Conservation (phyloP, 2,329 filamentous ascomycete genomes). For the Fusarium tricinctum region DNA sequence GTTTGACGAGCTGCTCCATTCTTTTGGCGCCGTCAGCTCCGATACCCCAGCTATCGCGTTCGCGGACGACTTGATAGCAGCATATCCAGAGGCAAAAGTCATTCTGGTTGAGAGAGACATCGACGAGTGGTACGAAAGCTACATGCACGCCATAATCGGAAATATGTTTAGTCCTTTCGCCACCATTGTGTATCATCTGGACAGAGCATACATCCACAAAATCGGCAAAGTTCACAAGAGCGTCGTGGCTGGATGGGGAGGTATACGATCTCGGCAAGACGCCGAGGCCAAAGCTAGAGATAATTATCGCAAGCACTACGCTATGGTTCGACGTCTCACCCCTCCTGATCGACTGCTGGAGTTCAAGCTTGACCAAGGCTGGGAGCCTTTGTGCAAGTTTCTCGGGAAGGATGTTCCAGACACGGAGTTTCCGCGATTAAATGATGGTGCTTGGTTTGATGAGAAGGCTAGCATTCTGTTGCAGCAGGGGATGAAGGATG, state of each 20-base stretch:
- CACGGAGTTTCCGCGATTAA: constrained; percentile 45
- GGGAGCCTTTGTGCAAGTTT: constrained; percentile 56
- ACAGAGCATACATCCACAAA: neutral
- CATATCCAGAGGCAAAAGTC: constrained; percentile 25
- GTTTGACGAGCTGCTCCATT: too few species aligned
- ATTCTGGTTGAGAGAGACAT: constrained; percentile 17
- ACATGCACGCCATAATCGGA: constrained; percentile 15
- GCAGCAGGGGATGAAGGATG: too few species aligned
- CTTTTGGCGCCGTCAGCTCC: constrained; percentile 47
- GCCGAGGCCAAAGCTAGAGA: constrained; percentile 11
- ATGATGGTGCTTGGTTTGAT: constrained; percentile 43
- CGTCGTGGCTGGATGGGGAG: constrained; percentile 16
- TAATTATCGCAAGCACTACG: constrained; percentile 20
- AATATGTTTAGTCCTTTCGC: neutral
- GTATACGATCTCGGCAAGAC: constrained; percentile 6
- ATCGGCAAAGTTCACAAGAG: neutral
- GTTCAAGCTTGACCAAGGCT: constrained; percentile 53
- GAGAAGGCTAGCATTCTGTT: too few species aligned
- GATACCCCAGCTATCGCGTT: constrained; percentile 56
- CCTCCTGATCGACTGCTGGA: neutral
- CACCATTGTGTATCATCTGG: constrained; percentile 8
- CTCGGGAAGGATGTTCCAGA: constrained; percentile 53
- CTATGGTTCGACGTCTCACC: neutral
- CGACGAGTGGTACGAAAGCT: constrained; percentile 20
- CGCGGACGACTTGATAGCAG: constrained; percentile 15